Base-by-base conservation (phyloP, 1,139 yeast genomes). In the Zygosaccharomyces sapae region DNA sequence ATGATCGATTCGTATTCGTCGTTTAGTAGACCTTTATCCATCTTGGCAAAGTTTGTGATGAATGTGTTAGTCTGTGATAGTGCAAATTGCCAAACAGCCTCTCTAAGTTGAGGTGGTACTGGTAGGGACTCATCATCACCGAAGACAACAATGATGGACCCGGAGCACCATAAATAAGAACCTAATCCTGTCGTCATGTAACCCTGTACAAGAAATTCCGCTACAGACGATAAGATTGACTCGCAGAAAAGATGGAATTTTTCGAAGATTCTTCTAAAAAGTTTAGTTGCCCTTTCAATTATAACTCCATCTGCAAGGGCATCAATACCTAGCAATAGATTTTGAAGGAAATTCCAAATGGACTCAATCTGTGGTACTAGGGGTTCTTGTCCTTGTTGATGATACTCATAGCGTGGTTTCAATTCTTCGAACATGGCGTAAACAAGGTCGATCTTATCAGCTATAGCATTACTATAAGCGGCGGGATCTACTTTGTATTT, bases 131-230 rank as follows among this genome's bases (percentile, higher is more conserved):
- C 72, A 48, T 80, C 86, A 61, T 81, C 87, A 25, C 86, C 84
- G 66, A 77, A 89, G 53, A 86, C 94, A 51, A 88, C 79, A 45
- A 90, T 79, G 27, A 88, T 71, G 4, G 86, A 77, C 4, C 96
- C 97, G 2, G 95, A 83, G 13, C 87, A 94, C 94, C 96, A 90
- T 49, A 90, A 70, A 62, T 84, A 90, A 64, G 96, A 86, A 2
- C 97, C 97, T 60, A 71, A 79, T 40, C 81, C 79, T 30, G 83
- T 83, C 41, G 71, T 69, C 42, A 80, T 75, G 69, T 88, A 90
- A 4, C 94, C 92, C 36, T 75, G 73, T 1, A 74, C 77, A 50
- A 87, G 74, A 53, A 83, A 70, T 18, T 77, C 71, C 1, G 89
- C 90, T 43, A 88, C 75, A 9, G 79, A 73, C 2, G 82, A 79